Percentiles rank a stretch among this genome's conserved stretches.
phyloP scores from a whole-genome alignment of 2,329 filamentous ascomycete species.

The Didymella glomerata region DNA sequence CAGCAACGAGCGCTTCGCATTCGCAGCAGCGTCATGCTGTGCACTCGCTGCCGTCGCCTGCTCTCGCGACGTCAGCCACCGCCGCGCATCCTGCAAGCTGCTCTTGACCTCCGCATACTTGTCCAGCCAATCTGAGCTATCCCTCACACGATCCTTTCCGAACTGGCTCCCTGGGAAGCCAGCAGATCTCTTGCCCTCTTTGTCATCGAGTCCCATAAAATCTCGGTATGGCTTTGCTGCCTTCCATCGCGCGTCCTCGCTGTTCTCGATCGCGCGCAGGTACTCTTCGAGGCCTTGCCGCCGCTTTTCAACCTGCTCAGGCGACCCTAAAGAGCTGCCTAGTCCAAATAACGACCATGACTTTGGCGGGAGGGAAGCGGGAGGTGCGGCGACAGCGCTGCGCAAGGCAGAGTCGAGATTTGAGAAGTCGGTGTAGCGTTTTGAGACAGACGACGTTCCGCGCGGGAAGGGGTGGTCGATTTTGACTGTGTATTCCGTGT shows the following conservation, averaged over 20 bases:
- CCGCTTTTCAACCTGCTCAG: conserved; percentile 75
- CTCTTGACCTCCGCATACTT: conserved; percentile 77
- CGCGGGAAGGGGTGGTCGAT: conserved; percentile 79
- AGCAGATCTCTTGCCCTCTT: conserved; percentile 29
- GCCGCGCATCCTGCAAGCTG: conserved; percentile 71
- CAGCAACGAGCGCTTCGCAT: conserved; percentile 77
- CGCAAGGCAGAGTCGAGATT: conserved; percentile 70
- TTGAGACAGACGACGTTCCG: conserved; percentile 76
- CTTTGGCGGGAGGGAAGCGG: conserved; percentile 73
- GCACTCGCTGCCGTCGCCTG: conserved; percentile 65
- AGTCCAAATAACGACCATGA: conserved; percentile 66
- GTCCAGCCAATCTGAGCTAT: conserved; percentile 73
- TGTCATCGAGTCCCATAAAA: conserved; percentile 70
- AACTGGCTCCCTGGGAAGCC: conserved; percentile 48
- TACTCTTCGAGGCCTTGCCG: conserved; percentile 74
- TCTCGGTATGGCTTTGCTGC: conserved; percentile 75
- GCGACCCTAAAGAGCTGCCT: conserved; percentile 70
- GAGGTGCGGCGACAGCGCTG: conserved; percentile 70
- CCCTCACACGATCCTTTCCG: conserved; percentile 56
- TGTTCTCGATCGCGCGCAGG: conserved; percentile 74
- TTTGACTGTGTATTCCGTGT: conserved; percentile 80
- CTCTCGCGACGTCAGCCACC: conserved; percentile 73
- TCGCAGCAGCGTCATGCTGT: conserved; percentile 73
- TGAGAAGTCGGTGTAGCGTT: conserved; percentile 83
- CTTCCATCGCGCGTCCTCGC: conserved; percentile 78